These are phyloP conservation scores for Chalciporus piperatus DNA, from an alignment of 768 basidiomycete species.

Conservation along the genomic window DNA sequence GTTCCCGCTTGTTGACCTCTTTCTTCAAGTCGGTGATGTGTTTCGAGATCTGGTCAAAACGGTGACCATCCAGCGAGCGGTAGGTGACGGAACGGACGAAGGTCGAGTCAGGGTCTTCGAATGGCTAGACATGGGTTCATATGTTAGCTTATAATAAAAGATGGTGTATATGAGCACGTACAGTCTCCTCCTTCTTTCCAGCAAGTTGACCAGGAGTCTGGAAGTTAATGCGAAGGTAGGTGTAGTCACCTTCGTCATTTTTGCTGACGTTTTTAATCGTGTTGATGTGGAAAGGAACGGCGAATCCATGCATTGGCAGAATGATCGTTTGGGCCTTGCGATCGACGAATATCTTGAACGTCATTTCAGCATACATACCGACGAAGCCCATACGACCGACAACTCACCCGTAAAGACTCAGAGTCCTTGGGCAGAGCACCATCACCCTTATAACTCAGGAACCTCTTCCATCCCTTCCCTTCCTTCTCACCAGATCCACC, in stretches of 20 bases:
- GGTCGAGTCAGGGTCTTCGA: constrained; percentile 94
- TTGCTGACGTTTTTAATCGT: constrained; percentile 98
- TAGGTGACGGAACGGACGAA: constrained; percentile 96
- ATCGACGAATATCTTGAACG: constrained; percentile 79
- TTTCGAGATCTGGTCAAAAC: constrained; percentile 85
- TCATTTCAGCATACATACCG: constrained; percentile 7
- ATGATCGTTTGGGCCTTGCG: constrained; percentile 87
- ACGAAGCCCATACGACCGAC: neutral
- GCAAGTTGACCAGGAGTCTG: constrained; percentile 97
- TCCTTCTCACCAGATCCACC: constrained; percentile 74
- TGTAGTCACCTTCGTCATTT: constrained; percentile 94
- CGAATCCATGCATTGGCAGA: constrained; percentile 90
- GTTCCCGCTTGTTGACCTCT: constrained; percentile 94
- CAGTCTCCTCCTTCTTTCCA: constrained; percentile 98
- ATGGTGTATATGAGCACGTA: constrained; percentile 32
- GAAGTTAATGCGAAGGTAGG: constrained; percentile 95
- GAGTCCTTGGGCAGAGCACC: constrained; percentile 83
- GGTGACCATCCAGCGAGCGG: constrained; percentile 84
- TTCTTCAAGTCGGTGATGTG: constrained; percentile 96
- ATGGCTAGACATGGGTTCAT: constrained; percentile 52
- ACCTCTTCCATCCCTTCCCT: constrained; percentile 92
- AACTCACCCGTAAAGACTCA: constrained; percentile 71
- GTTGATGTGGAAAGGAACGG: constrained; percentile 97
- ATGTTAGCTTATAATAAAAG: constrained; percentile 2
- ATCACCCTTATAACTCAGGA: constrained; percentile 96